These are phyloP conservation scores for Septoria linicola DNA, from an alignment of 2,329 filamentous ascomycete genomes.

Conservation along the genomic window DNA sequence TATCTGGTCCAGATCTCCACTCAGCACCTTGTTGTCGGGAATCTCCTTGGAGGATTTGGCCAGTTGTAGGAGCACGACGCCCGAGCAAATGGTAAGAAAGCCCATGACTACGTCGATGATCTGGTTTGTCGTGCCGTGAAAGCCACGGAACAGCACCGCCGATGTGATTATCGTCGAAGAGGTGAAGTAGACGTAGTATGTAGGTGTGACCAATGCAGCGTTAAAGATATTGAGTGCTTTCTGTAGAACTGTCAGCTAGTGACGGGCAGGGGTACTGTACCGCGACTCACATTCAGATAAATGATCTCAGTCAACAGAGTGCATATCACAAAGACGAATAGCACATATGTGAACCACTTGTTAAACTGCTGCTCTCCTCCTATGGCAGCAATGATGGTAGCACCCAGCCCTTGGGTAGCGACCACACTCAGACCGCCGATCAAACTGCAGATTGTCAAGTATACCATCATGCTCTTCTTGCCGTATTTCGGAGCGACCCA, in stretches of 20 bases:
- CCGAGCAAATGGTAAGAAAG: slow-evolving; percentile 89
- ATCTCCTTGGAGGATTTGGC: slow-evolving; percentile 98
- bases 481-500: slow-evolving; percentile 86
- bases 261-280: not conserved
- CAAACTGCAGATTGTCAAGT: slow-evolving; percentile 93
- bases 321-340: slow-evolving; percentile 84
- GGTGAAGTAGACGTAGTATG: slow-evolving; percentile 98
- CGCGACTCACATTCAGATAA: slow-evolving; percentile 81
- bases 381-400: slow-evolving; percentile 85
- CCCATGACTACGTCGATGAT: slow-evolving; percentile 91
- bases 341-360: slow-evolving; percentile 92
- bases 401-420: slow-evolving; percentile 86
- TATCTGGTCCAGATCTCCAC: slow-evolving; percentile 89
- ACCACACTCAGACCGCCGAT: slow-evolving; percentile 93
- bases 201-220: slow-evolving; percentile 92
- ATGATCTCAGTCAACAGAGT: slow-evolving; percentile 92
- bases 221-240: slow-evolving; percentile 99
- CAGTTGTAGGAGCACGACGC: slow-evolving; percentile 89
- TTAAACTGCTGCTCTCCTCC: slow-evolving; percentile 85
- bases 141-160: slow-evolving; percentile 86
- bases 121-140: slow-evolving; percentile 77
- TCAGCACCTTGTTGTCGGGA: slow-evolving; percentile 87
- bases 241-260: slow-evolving; percentile 50
- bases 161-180: slow-evolving; percentile 93
- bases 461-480: slow-evolving; percentile 96